Evolutionary conservation across 257 asterid species (phyloP).

Genomic region (Linaria vulgaris): DNA sequence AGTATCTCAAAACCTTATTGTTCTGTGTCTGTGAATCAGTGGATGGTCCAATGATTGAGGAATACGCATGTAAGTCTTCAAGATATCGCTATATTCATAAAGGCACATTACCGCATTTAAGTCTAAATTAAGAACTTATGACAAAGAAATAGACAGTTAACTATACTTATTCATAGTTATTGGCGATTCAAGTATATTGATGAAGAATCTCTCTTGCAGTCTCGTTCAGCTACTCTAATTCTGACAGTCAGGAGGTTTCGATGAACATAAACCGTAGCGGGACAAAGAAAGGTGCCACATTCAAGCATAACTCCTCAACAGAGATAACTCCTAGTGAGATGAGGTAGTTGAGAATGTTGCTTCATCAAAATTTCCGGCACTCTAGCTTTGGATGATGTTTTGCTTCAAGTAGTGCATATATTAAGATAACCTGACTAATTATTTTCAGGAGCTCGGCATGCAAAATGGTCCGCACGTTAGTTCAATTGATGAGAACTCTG

Average conservation of each 20-base stretch:
- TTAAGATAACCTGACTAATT: slow-evolving; percentile 21
- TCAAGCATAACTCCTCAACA: slow-evolving; percentile 59
- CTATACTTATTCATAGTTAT: slow-evolving; percentile 18
- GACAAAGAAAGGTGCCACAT: slow-evolving; percentile 71
- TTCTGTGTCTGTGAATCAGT: slow-evolving; percentile 79
- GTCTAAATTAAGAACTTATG: background rate
- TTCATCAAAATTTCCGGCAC: slow-evolving; percentile 7
- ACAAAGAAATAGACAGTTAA: background rate
- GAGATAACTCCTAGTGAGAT: slow-evolving; percentile 86
- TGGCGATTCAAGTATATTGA: slow-evolving; percentile 25
- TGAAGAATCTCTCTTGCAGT: slow-evolving; percentile 49
- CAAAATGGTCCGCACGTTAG: slow-evolving; percentile 84
- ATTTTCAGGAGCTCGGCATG: slow-evolving; percentile 87
- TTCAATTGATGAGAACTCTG: slow-evolving; percentile 91
- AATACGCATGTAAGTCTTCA: slow-evolving; percentile 71
- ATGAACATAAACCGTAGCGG: slow-evolving; percentile 87
- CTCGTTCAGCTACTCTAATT: slow-evolving; percentile 78
- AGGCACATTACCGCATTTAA: no score
- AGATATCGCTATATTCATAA: slow-evolving; percentile 19
- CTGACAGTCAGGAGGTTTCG: slow-evolving; percentile 83
- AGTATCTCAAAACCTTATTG: slow-evolving; percentile 83
- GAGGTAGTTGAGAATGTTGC: slow-evolving; percentile 48
- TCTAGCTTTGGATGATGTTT: no score
- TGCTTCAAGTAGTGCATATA: background rate
- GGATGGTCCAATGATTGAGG: slow-evolving; percentile 92